phyloP scores from a whole-genome alignment of 768 basidiomycete genomes.

The Solioccasus polychromus region DNA sequence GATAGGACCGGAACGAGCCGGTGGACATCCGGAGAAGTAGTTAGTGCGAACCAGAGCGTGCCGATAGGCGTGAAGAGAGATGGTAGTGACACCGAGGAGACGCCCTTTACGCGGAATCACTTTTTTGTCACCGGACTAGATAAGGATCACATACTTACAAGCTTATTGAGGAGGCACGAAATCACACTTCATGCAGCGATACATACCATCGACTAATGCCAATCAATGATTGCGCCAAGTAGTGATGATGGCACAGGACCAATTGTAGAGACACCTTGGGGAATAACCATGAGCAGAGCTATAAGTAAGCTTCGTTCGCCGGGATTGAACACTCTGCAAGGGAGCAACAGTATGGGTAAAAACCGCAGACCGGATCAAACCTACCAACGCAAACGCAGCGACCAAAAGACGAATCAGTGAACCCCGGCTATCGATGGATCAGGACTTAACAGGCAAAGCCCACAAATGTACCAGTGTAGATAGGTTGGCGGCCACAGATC shows the following conservation, averaged over 20 bases:
- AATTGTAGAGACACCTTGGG: constrained; percentile 26
- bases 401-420: constrained; percentile 6
- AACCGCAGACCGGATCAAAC: constrained; percentile 19
- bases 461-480: constrained; percentile 20
- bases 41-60: constrained; percentile 28
- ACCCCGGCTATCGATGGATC: neutral
- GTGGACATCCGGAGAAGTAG: constrained; percentile 20
- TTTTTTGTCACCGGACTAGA: constrained; percentile 15
- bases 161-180: constrained; percentile 23
- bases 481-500: constrained; percentile 19
- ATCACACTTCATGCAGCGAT: constrained; percentile 19
- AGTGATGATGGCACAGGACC: constrained; percentile 26
- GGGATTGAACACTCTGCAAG: constrained; percentile 23
- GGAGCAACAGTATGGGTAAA: constrained; percentile 26
- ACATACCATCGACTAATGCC: constrained; percentile 23
- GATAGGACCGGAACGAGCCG: constrained; percentile 22
- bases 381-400: constrained; percentile 16
- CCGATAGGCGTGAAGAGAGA: constrained; percentile 21
- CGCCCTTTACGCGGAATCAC: constrained; percentile 20
- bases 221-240: constrained; percentile 17
- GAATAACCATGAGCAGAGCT: constrained; percentile 23
- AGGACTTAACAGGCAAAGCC: constrained; percentile 16
- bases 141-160: constrained; percentile 9
- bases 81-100: constrained; percentile 19
- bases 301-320: constrained; percentile 24